Evolutionary conservation across 805 yeast species (phyloP).

Genomic region (Blastobotrys attinorum): DNA sequence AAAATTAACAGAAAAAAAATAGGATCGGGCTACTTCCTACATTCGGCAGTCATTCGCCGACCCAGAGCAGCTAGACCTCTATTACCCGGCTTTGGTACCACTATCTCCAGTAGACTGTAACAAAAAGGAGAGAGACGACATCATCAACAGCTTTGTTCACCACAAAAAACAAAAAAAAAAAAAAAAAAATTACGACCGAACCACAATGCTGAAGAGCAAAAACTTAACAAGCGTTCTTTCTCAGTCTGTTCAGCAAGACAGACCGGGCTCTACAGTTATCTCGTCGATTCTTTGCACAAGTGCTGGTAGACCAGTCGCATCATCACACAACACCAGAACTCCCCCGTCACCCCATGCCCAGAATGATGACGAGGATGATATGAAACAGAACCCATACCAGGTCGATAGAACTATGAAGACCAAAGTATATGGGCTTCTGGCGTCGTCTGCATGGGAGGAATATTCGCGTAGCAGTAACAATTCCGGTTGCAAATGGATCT

Average conservation of each 20-base stretch:
- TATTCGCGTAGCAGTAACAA: conserved; percentile 9
- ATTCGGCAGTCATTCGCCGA: too few species aligned
- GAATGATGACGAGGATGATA: conserved; percentile 2
- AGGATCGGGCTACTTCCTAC: too few species aligned
- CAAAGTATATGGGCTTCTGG: conserved; percentile 25
- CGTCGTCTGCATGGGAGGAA: conserved; percentile 23
- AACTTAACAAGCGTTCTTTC: conserved; percentile 16
- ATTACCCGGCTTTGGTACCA: not conserved
- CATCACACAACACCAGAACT: conserved; percentile 17
- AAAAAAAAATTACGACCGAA: not conserved
- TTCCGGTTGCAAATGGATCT: conserved; percentile 19
- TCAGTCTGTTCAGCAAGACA: conserved; percentile 16
- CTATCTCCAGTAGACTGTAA: not conserved
- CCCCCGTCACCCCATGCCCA: conserved; percentile 15
- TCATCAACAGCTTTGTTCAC: not conserved
- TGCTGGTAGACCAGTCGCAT: conserved; percentile 16
- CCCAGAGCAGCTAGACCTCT: too few species aligned
- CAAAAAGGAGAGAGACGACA: too few species aligned
- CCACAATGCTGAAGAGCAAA: conserved; percentile 15
- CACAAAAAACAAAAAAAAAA: too few species aligned
- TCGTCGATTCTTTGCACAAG: conserved; percentile 19
- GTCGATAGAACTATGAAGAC: conserved; percentile 22
- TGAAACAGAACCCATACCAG: conserved; percentile 12
- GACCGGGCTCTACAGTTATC: conserved; percentile 13
- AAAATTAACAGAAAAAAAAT: too few species aligned